Percentiles rank a stretch among this genome's conserved stretches.
These are phyloP conservation scores for Crotalaria pallida DNA, from an alignment of 306 rosid species.

Conservation along the genomic window DNA sequence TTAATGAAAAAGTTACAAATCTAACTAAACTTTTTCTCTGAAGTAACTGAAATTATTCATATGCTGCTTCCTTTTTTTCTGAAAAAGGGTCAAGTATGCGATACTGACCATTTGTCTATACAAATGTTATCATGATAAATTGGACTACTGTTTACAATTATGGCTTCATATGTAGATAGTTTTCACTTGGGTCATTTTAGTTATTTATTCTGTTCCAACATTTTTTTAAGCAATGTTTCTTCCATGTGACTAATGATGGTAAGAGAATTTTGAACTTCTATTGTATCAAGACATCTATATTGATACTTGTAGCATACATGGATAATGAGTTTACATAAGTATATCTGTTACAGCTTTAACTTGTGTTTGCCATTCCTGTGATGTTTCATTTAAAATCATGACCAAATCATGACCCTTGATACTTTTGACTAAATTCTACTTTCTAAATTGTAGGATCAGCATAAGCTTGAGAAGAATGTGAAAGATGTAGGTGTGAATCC, in stretches of 20 bases:
- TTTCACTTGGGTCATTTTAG: background rate
- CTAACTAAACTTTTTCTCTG: background rate
- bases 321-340: background rate
- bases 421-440: background rate
- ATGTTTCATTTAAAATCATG: background rate
- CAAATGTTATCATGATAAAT: background rate
- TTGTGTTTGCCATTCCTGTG: background rate
- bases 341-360: background rate
- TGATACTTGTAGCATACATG: background rate
- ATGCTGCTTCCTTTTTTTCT: background rate
- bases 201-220: background rate
- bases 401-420: background rate
- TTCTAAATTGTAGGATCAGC: constrained; percentile 41
- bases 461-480: constrained; percentile 30
- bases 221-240: background rate
- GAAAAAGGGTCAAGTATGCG: background rate
- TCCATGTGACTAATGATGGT: background rate
- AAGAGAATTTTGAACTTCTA: background rate
- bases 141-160: background rate
- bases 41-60: background rate
- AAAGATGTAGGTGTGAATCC: constrained; percentile 53
- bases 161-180: background rate
- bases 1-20: background rate
- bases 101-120: background rate
- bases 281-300: background rate